phyloP scores from a whole-genome alignment of 192 early-diverging fungal species.

The Coemansia asiatica region DNA sequence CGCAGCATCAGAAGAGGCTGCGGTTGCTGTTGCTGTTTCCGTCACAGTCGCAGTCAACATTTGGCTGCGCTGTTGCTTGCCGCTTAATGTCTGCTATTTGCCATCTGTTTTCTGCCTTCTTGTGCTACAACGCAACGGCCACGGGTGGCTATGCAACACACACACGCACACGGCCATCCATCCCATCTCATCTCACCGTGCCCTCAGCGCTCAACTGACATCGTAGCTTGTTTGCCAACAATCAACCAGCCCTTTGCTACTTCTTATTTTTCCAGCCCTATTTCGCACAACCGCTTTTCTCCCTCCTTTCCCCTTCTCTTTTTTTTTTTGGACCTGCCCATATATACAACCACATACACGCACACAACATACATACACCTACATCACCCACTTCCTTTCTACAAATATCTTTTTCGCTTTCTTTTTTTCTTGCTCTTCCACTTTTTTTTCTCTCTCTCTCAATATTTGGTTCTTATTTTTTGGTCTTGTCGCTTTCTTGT shows the following conservation, averaged over 20 bases:
- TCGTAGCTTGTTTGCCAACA: constrained; percentile 14
- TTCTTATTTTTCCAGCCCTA: constrained; percentile 2
- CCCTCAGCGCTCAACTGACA: constrained; percentile 5
- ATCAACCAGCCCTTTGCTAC: constrained; percentile 6
- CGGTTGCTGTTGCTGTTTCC: neutral
- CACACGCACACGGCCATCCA: constrained; percentile 17
- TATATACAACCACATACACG: constrained; percentile 11
- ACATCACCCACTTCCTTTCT: constrained; percentile 8
- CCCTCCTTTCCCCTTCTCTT: constrained; percentile 9
- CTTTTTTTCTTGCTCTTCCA: neutral
- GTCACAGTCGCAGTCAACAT: neutral
- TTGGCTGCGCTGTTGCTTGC: no score
- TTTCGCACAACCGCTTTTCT: constrained; percentile 6
- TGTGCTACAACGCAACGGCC: constrained; percentile 4
- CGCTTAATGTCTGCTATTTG: neutral
- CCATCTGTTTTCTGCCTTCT: neutral
- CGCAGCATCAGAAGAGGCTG: neutral
- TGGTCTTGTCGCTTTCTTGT: constrained; percentile 3
- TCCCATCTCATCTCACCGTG: neutral
- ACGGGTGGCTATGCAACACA: constrained; percentile 16
- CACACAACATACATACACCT: constrained; percentile 2
- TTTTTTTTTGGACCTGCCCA: neutral
- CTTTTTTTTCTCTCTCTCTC: neutral
- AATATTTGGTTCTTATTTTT: constrained; percentile 1
- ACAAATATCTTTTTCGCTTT: constrained; percentile 3